Conservation (phyloP, 2,329 filamentous ascomycete species). For the Lachnellula suecica region DNA sequence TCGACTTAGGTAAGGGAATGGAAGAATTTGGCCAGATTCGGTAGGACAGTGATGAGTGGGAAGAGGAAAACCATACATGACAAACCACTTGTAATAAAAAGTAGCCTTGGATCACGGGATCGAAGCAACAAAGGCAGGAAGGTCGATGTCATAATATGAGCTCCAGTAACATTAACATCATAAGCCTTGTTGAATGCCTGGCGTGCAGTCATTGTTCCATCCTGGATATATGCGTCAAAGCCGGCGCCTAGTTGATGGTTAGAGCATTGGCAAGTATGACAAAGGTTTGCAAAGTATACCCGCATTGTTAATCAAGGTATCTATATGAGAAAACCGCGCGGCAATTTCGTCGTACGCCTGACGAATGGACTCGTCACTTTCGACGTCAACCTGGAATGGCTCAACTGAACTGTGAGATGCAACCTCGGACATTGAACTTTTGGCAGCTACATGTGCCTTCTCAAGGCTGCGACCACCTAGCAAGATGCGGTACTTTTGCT, state of each 20-base stretch:
- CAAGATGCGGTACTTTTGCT: conserved; percentile 34
- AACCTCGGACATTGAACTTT: conserved; percentile 35
- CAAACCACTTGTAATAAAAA: conserved; percentile 46
- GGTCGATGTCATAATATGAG: conserved; percentile 34
- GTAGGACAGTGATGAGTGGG: too few species aligned
- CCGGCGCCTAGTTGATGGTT: background rate
- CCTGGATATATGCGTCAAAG: background rate
- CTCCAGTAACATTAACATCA: conserved; percentile 42
- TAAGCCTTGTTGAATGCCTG: conserved; percentile 39
- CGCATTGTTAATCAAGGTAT: conserved; percentile 36
- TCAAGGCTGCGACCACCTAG: conserved; percentile 40
- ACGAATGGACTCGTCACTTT: conserved; percentile 32
- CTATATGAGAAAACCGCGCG: conserved; percentile 27
- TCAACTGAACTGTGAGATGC: conserved; percentile 22
- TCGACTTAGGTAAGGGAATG: too few species aligned
- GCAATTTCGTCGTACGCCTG: conserved; percentile 28
- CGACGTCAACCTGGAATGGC: conserved; percentile 30
- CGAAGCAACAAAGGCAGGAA: conserved; percentile 42
- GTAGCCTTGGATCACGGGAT: conserved; percentile 40
- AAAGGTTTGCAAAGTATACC: conserved; percentile 12
- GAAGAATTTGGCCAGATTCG: too few species aligned
- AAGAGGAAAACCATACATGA: too few species aligned
- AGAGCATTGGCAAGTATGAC: too few species aligned
- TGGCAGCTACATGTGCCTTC: conserved; percentile 40
- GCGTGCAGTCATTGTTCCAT: conserved; percentile 24